Evolutionary conservation across 495 filamentous ascomycete species (phyloP).

Genomic region (Aspergillus incahuasiensis): DNA sequence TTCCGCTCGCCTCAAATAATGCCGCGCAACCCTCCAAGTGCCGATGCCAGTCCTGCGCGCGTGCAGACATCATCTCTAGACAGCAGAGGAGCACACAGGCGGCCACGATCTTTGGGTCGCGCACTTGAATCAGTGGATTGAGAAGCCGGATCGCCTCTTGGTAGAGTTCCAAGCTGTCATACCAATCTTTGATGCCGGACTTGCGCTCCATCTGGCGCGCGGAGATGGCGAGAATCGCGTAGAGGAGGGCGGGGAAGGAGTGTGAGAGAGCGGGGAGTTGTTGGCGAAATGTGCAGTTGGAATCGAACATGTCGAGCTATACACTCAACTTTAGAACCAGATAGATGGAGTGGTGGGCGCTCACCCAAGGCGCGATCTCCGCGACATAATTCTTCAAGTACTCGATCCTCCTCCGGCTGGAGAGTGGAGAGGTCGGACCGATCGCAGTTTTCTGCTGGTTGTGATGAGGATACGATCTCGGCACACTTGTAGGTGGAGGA

Average conservation of each 20-base stretch:
- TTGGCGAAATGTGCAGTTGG: slow-evolving; percentile 35
- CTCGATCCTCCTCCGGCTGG: slow-evolving; percentile 25
- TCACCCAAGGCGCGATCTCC: slow-evolving; percentile 41
- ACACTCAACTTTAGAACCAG: neutral
- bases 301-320: slow-evolving; percentile 50
- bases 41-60: slow-evolving; percentile 41
- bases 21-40: slow-evolving; percentile 47
- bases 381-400: slow-evolving; percentile 45
- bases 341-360: neutral
- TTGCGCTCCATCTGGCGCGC: slow-evolving; percentile 42
- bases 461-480: neutral
- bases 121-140: slow-evolving; percentile 30
- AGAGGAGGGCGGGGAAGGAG: slow-evolving; percentile 34
- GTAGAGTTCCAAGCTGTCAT: slow-evolving; percentile 41
- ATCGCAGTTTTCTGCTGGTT: neutral
- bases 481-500: neutral
- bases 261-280: slow-evolving; percentile 37
- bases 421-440: slow-evolving; percentile 15
- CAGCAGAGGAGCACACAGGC: slow-evolving; percentile 40
- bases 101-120: slow-evolving; percentile 38
- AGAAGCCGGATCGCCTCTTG: slow-evolving; percentile 43
- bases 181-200: slow-evolving; percentile 28
- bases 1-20: slow-evolving; percentile 38
- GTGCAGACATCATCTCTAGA: slow-evolving; percentile 47
- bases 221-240: slow-evolving; percentile 41